These are phyloP conservation scores for Scorias spongiosa DNA, from an alignment of 2,329 filamentous ascomycete genomes.

Conservation along the genomic window DNA sequence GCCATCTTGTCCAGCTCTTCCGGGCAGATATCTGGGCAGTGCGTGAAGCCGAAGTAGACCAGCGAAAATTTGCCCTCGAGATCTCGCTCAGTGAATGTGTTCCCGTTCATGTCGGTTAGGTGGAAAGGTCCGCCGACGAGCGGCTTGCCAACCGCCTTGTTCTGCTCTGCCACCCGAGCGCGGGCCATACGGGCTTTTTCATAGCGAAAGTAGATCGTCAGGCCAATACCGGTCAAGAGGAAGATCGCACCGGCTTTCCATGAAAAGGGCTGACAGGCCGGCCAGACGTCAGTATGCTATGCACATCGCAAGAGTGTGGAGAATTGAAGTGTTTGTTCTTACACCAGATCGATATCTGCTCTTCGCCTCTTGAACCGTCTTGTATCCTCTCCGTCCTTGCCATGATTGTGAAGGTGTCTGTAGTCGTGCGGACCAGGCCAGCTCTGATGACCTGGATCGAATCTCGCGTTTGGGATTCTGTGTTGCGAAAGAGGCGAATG, in stretches of 20 bases:
- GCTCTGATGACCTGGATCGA: constrained; percentile 9
- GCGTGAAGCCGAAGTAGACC: constrained; percentile 96
- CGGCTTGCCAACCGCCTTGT: constrained; percentile 81
- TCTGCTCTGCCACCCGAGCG: constrained; percentile 75
- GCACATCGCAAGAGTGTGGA: constrained; percentile 4
- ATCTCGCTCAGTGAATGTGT: constrained; percentile 60
- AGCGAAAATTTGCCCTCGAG: constrained; percentile 76
- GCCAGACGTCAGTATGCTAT: constrained; percentile 1
- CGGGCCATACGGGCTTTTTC: constrained; percentile 87
- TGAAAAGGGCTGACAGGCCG: constrained; percentile 59
- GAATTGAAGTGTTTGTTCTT: constrained; percentile 12
- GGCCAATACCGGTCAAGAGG: constrained; percentile 56
- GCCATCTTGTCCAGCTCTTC: constrained; percentile 99
- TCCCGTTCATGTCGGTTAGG: constrained; percentile 67
- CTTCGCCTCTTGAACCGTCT: constrained; percentile 31
- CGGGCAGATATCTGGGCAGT: constrained; percentile 96
- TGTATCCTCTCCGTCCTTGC: constrained; percentile 12
- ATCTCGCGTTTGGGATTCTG: constrained; percentile 13
- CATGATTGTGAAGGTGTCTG: constrained; percentile 12
- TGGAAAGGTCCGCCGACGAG: constrained; percentile 84
- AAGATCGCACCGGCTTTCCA: constrained; percentile 83
- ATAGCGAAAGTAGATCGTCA: constrained; percentile 82
- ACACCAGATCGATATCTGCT: constrained; percentile 30
- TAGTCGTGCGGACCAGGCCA: constrained; percentile 1
- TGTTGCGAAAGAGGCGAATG: constrained; percentile 8